Evolutionary conservation across 768 basidiomycete genomes (phyloP).

Genomic region (Boletus pseudo-olivaceus): DNA sequence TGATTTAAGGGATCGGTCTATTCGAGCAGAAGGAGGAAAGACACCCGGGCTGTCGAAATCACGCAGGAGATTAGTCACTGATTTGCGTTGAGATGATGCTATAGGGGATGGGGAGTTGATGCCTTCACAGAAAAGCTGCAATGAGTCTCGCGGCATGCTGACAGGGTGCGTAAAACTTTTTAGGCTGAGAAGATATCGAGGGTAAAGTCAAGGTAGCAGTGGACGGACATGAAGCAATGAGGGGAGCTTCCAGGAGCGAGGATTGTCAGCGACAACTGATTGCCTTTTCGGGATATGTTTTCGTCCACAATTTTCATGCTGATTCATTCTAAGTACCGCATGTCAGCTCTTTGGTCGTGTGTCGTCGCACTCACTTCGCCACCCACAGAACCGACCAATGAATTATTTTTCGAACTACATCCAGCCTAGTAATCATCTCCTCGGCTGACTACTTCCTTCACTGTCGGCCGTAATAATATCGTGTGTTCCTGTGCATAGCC

Average conservation of each 20-base stretch:
- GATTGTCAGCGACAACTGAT: constrained; percentile 1
- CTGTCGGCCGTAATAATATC: constrained; percentile 77
- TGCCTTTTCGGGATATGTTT: constrained; percentile 25
- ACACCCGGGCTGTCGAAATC: constrained; percentile 69
- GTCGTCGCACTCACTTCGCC: constrained; percentile 7
- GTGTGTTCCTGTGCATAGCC: constrained; percentile 71
- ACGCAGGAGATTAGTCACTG: constrained; percentile 29
- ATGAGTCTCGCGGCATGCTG: constrained; percentile 26
- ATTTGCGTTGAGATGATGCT: constrained; percentile 10
- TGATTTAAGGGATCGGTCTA: constrained; percentile 64
- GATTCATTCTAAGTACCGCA: background rate
- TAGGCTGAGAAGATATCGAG: background rate
- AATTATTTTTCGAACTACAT: constrained; percentile 2
- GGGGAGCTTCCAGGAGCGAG: background rate
- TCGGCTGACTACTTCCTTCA: constrained; percentile 80
- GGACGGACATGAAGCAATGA: background rate
- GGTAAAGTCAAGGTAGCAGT: background rate
- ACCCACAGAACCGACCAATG: background rate
- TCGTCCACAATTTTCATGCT: background rate
- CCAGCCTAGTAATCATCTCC: constrained; percentile 70
- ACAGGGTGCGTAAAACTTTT: background rate
- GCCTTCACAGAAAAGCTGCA: constrained; percentile 16
- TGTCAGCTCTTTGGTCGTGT: constrained; percentile 3
- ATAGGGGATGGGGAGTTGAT: constrained; percentile 15
- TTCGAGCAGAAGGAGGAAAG: constrained; percentile 68